Base-by-base conservation (phyloP, 164 flowering plant genomes). In the Buxus sempervirens region DNA sequence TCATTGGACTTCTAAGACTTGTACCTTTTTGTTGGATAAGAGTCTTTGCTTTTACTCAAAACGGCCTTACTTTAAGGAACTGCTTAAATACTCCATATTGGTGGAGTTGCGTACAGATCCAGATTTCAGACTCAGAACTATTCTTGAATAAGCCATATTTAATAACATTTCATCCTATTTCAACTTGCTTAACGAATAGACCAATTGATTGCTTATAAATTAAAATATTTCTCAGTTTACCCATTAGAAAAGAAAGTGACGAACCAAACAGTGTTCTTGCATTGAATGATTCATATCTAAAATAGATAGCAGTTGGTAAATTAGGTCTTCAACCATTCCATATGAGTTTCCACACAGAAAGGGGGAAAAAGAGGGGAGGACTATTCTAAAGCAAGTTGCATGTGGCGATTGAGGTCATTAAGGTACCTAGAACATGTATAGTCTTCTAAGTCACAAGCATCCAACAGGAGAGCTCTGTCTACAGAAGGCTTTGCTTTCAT, bases 371-470 rank as follows among this genome's bases (percentile, higher is more conserved):
- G 12, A 28, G 36, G 15, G 26, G 5, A 24, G n/a, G 4, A 51
- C 68, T 72, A 86, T 72, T 90, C 96, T 82, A 90, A 64, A 24
- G 84, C 88, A 19, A 93, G 90, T 69, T 93, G 80, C 78, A 75
- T 83, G 61, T 90, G 88, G 20, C 96, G 91, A 72, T 80, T 77
- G 60, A 93, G 91, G 62, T 90, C 98, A 32, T 71, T 82, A 59
- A 89, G 85, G 71, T 93, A 93, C 18, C 66, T 80, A 9, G 90
- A 70, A 48, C 79, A 75, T 27, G 90, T 85, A 64, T 93, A 88
- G 5, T 85, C 93, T 62, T 90, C 96, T 75, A 81, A 67, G 65
- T 89, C 96, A 73, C 78, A 83, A n/a, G 82, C 84, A 48, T 88
- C 88, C 60, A 85, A 56, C 1, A 86, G 27, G 20, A 84, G 64